Evolutionary conservation across 345 rosid genomes (phyloP).

Genomic region (Lepidium aucheri): DNA sequence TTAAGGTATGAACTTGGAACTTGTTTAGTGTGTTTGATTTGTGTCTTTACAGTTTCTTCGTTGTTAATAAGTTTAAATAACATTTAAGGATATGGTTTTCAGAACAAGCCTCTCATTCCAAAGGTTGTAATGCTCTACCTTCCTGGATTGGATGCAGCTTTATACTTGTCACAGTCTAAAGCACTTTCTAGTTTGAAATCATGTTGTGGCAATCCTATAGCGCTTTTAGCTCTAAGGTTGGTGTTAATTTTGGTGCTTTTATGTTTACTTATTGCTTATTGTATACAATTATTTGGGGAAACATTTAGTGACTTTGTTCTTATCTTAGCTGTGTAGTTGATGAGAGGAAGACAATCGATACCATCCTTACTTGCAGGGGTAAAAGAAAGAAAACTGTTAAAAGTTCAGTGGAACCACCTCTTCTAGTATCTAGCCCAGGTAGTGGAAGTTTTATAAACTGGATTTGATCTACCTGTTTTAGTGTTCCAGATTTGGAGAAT

Average conservation of each 20-base stretch:
- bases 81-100: constrained; percentile 23
- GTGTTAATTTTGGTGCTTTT: constrained; percentile 21
- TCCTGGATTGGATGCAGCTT: constrained; percentile 89
- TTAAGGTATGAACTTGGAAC: constrained; percentile 43
- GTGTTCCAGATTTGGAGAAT: background rate
- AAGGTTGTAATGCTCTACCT: constrained; percentile 86
- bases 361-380: constrained; percentile 68
- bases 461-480: background rate
- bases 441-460: background rate
- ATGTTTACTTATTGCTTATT: background rate
- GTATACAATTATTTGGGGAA: background rate
- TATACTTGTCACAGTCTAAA: constrained; percentile 71
- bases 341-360: constrained; percentile 69
- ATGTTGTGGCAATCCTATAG: constrained; percentile 62
- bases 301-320: constrained; percentile 15
- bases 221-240: constrained; percentile 81
- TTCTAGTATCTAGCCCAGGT: constrained; percentile 48
- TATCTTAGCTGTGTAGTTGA: constrained; percentile 75
- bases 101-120: constrained; percentile 89
- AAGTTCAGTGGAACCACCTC: constrained; percentile 27
- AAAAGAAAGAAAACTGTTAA: constrained; percentile 54
- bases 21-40: background rate
- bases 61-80: background rate
- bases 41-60: background rate
- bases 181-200: constrained; percentile 54